Conservation (phyloP, 1,139 yeast genomes). For the Saccharomycopsis phalli region DNA sequence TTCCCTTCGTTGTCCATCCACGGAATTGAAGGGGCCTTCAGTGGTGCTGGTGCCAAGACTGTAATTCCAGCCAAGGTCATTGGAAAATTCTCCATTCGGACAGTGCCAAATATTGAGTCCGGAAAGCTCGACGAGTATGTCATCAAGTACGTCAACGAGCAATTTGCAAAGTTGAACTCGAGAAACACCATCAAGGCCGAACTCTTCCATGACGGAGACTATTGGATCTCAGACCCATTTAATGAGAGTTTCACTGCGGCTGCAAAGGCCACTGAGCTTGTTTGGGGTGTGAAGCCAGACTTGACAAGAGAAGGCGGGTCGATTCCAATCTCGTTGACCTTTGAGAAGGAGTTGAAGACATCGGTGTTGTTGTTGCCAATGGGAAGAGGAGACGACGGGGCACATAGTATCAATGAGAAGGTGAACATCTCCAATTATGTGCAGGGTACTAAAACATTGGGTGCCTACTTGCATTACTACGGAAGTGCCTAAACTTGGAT, state of each 20-base stretch:
- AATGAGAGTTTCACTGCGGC: slow-evolving; percentile 94
- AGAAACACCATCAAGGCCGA: slow-evolving; percentile 68
- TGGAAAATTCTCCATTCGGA: slow-evolving; percentile 94
- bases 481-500: too few species aligned
- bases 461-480: slow-evolving; percentile 87
- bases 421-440: slow-evolving; percentile 81
- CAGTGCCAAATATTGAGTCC: slow-evolving; percentile 89
- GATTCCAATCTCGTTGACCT: slow-evolving; percentile 89
- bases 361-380: slow-evolving; percentile 85
- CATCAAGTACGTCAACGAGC: slow-evolving; percentile 54
- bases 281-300: slow-evolving; percentile 93
- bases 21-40: slow-evolving; percentile 97
- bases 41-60: slow-evolving; percentile 92
- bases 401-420: slow-evolving; percentile 96
- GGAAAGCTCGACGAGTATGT: slow-evolving; percentile 73
- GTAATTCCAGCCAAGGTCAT: slow-evolving; percentile 92
- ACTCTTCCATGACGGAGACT: slow-evolving; percentile 86
- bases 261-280: slow-evolving; percentile 83
- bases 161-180: slow-evolving; percentile 59
- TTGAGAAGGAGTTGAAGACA: slow-evolving; percentile 78
- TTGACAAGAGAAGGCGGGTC: slow-evolving; percentile 98
- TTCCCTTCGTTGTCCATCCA: slow-evolving; percentile 91
- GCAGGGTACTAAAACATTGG: slow-evolving; percentile 88
- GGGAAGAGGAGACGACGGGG: slow-evolving; percentile 99
- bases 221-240: slow-evolving; percentile 94